Percentiles rank a stretch among this genome's conserved stretches.
Evolutionary conservation across 2,329 filamentous ascomycete genomes (phyloP).

Genomic region (Xylariales sp.): DNA sequence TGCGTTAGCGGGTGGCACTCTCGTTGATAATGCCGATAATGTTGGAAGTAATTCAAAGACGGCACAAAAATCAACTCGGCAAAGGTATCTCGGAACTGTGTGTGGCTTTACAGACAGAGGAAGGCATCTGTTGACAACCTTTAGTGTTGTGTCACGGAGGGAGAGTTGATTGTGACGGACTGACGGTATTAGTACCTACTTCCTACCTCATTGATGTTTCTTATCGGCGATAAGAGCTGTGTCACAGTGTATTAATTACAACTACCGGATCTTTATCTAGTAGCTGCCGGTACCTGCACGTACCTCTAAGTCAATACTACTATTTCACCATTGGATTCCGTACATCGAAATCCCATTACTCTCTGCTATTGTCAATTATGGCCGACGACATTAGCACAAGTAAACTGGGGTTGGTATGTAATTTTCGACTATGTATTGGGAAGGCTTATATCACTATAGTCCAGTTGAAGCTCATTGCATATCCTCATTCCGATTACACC

Average conservation of each 20-base stretch:
- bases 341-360: no score
- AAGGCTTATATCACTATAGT: not conserved
- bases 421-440: not conserved
- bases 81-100: not conserved
- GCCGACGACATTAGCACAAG: not conserved
- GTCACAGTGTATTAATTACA: constrained; percentile 9
- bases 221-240: constrained; percentile 39
- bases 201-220: constrained; percentile 9
- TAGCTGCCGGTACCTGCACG: no score
- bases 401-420: not conserved
- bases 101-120: not conserved
- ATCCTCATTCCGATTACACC: not conserved
- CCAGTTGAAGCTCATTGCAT: not conserved
- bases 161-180: constrained; percentile 3
- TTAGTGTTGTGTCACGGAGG: constrained; percentile 10
- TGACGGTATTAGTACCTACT: not conserved
- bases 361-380: not conserved
- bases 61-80: not conserved
- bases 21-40: constrained; percentile 17
- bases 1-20: constrained; percentile 10
- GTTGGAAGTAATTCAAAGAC: constrained; percentile 6
- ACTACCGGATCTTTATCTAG: not conserved
- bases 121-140: not conserved
- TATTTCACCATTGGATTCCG: not conserved
- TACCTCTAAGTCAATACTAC: no score